Evolutionary conservation across 352 stramenopile species (phyloP).

Genomic region (Phytopythium helicoides): DNA sequence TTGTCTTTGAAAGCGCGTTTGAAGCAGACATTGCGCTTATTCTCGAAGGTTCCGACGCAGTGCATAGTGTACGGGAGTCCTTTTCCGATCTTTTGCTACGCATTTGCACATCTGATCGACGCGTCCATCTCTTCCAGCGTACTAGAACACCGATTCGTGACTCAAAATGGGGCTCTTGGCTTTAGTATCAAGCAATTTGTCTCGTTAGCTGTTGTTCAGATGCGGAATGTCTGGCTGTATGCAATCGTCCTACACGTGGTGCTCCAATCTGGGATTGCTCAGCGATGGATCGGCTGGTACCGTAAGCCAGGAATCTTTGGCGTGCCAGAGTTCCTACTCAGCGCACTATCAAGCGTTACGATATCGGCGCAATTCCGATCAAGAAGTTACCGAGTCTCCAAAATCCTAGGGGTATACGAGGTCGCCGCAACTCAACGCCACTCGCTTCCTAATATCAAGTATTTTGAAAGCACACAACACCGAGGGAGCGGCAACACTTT

Average conservation of each 20-base stretch:
- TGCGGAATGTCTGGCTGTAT: conserved; percentile 46
- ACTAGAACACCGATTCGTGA: conserved; percentile 29
- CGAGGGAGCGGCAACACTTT: conserved; percentile 15
- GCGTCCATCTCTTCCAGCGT: conserved; percentile 36
- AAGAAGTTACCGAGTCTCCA: conserved; percentile 16
- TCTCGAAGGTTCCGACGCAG: conserved; percentile 43
- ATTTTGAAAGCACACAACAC: conserved; percentile 11
- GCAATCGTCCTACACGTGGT: conserved; percentile 24
- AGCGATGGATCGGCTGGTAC: conserved; percentile 15
- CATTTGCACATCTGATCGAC: conserved; percentile 45
- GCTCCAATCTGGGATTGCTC: conserved; percentile 14
- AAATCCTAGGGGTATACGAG: conserved; percentile 11
- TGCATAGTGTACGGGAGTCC: conserved; percentile 46
- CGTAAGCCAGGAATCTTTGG: conserved; percentile 14
- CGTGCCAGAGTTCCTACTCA: conserved; percentile 32
- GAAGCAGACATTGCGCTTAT: conserved; percentile 17
- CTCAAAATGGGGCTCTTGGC: conserved; percentile 21
- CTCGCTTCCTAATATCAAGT: conserved; percentile 1
- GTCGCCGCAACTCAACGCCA: not conserved
- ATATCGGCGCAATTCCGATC: conserved; percentile 33
- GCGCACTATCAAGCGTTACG: conserved; percentile 25
- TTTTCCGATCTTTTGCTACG: conserved; percentile 45
- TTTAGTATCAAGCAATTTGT: conserved; percentile 27
- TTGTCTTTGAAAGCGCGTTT: conserved; percentile 1
- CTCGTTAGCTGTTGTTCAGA: conserved; percentile 31